Conservation (phyloP, 2,329 filamentous ascomycete species). For the Mollisiaceae sp. region DNA sequence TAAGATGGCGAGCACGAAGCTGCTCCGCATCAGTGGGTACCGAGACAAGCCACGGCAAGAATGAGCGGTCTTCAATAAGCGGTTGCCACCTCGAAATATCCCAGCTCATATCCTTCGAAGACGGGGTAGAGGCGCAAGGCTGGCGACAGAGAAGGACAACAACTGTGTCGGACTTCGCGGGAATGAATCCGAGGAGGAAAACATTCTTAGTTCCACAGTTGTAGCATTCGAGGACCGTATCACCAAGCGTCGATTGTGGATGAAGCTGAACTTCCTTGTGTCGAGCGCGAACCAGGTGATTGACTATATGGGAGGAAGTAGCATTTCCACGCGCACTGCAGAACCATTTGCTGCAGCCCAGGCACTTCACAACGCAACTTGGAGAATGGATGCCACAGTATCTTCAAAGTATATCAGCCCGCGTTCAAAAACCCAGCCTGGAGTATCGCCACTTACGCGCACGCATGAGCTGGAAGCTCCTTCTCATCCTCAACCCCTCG, state of each 20-base stretch:
- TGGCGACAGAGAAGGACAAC: constrained; percentile 96
- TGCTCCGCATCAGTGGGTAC: constrained; percentile 93
- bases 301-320: constrained; percentile 96
- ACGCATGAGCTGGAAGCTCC: constrained; percentile 91
- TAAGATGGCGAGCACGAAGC: constrained; percentile 89
- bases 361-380: constrained; percentile 92
- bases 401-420: constrained; percentile 51
- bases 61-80: constrained; percentile 94
- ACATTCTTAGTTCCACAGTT: constrained; percentile 99
- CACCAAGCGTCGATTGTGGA: constrained; percentile 88
- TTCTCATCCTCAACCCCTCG: constrained; percentile 78
- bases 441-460: constrained; percentile 71
- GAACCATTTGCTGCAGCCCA: constrained; percentile 98
- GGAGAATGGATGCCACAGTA: constrained; percentile 98
- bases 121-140: constrained; percentile 91
- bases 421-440: constrained; percentile 11
- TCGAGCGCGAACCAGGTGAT: constrained; percentile 93
- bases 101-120: constrained; percentile 99
- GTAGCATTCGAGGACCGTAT: constrained; percentile 97
- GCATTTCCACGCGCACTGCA: constrained; percentile 97
- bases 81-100: constrained; percentile 98
- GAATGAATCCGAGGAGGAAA: constrained; percentile 96
- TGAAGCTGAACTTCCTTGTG: constrained; percentile 99
- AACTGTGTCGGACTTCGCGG: constrained; percentile 97
- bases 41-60: constrained; percentile 90